Evolutionary conservation across 2,329 filamentous ascomycete genomes (phyloP).

Genomic region (Eurotiales sp.): DNA sequence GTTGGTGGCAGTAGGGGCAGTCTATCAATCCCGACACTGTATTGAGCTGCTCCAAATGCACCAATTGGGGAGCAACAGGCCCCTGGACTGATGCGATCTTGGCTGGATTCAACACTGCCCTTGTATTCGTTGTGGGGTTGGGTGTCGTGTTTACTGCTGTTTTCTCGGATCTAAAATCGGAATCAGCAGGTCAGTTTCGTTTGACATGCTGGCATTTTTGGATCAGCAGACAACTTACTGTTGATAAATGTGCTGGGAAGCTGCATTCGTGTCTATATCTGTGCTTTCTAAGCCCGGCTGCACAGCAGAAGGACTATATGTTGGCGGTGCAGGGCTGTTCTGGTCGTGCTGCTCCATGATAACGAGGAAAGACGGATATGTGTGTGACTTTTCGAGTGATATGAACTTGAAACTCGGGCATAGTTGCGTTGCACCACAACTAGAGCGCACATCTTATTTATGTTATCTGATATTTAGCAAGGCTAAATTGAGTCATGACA

Average conservation of each 20-base stretch:
- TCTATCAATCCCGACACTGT: neutral
- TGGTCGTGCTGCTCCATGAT: neutral
- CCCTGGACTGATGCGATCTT: no score
- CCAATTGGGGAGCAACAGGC: neutral
- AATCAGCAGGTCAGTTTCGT: no score
- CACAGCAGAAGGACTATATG: neutral
- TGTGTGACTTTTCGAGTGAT: no score
- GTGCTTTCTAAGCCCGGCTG: neutral
- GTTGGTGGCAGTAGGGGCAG: neutral
- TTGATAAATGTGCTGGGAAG: neutral
- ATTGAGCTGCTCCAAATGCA: neutral
- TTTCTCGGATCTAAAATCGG: neutral
- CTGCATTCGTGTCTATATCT: neutral
- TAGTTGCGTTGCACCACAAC: no score
- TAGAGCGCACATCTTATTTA: no score
- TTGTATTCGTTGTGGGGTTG: neutral
- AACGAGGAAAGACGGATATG: neutral
- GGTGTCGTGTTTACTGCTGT: neutral
- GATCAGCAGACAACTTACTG: neutral
- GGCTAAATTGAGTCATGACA: no score
- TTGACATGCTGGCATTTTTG: neutral
- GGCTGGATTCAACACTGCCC: no score
- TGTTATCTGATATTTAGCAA: no score
- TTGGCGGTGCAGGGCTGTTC: neutral
- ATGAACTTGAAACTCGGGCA: no score